A percentile compares a stretch with the other conserved stretches of the same genome.
Evolutionary conservation across 2,329 filamentous ascomycete species (phyloP).

Genomic region (Colletotrichum ledebouriae): DNA sequence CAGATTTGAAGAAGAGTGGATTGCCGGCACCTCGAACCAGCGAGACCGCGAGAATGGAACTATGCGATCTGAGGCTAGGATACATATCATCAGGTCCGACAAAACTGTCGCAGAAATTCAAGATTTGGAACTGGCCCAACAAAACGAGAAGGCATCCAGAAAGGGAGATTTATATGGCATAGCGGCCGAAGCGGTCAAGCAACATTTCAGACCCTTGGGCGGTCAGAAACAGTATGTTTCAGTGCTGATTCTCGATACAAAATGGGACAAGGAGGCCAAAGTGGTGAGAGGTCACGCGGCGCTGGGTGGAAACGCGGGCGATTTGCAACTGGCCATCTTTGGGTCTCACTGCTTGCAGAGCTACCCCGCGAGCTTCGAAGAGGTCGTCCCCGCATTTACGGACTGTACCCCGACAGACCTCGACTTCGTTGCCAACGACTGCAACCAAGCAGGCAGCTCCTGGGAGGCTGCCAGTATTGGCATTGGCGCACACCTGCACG

Average conservation of each 20-base stretch:
- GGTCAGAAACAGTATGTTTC: constrained; percentile 92
- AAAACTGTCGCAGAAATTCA: constrained; percentile 89
- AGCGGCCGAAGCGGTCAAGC: constrained; percentile 81
- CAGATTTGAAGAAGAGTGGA: constrained; percentile 96
- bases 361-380: constrained; percentile 90
- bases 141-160: constrained; percentile 76
- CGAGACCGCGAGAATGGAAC: constrained; percentile 78
- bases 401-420: constrained; percentile 93
- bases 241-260: constrained; percentile 86
- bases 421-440: constrained; percentile 84
- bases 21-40: constrained; percentile 81
- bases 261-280: constrained; percentile 82
- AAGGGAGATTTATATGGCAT: constrained; percentile 82
- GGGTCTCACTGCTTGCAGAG: constrained; percentile 93
- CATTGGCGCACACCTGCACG: constrained; percentile 92
- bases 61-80: constrained; percentile 90
- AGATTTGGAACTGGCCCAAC: constrained; percentile 82
- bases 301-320: constrained; percentile 79
- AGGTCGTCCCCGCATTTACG: constrained; percentile 88
- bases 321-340: constrained; percentile 87
- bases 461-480: constrained; percentile 98
- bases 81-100: constrained; percentile 86
- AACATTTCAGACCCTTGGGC: constrained; percentile 79
- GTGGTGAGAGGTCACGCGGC: constrained; percentile 86
- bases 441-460: constrained; percentile 86